phyloP scores from a whole-genome alignment of 768 basidiomycete genomes.

The Thelephora ganbajun region DNA sequence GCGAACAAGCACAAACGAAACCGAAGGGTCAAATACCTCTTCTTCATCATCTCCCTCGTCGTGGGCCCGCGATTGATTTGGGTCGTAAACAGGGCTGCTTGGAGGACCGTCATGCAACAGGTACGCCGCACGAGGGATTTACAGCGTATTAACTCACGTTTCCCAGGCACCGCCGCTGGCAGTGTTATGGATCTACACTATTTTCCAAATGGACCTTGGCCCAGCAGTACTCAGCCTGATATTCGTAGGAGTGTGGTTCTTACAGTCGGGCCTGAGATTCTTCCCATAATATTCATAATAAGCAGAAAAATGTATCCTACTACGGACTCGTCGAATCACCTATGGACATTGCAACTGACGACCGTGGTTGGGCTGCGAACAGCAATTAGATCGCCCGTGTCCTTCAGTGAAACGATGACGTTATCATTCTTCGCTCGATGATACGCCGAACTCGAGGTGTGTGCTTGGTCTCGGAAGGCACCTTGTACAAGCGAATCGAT shows the following conservation, averaged over 20 bases:
- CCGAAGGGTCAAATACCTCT: constrained; percentile 34
- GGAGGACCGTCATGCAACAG: constrained; percentile 63
- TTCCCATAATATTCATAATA: not conserved
- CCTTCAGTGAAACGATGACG: not conserved
- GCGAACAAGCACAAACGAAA: constrained; percentile 53
- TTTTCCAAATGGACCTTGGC: constrained; percentile 54
- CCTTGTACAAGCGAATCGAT: constrained; percentile 53
- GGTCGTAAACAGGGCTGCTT: constrained; percentile 53
- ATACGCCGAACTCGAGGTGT: constrained; percentile 59
- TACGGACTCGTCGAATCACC: not conserved
- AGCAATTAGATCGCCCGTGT: not conserved
- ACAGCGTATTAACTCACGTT: not conserved
- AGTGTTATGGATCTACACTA: constrained; percentile 65
- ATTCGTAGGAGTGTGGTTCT: constrained; percentile 39
- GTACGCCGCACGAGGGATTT: constrained; percentile 21
- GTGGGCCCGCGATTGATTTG: constrained; percentile 59
- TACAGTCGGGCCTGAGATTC: constrained; percentile 48
- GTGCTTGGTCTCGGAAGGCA: constrained; percentile 51
- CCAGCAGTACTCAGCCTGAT: constrained; percentile 44
- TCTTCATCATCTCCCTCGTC: constrained; percentile 44
- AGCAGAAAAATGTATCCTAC: not conserved
- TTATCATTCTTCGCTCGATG: constrained; percentile 47
- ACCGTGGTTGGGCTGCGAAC: not conserved
- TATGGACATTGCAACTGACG: not conserved
- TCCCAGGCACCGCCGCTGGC: constrained; percentile 61